Percentiles rank a stretch among this genome's conserved stretches.
Conservation (phyloP, 1,284 basidiomycete genomes). For the Trametes sp. region DNA sequence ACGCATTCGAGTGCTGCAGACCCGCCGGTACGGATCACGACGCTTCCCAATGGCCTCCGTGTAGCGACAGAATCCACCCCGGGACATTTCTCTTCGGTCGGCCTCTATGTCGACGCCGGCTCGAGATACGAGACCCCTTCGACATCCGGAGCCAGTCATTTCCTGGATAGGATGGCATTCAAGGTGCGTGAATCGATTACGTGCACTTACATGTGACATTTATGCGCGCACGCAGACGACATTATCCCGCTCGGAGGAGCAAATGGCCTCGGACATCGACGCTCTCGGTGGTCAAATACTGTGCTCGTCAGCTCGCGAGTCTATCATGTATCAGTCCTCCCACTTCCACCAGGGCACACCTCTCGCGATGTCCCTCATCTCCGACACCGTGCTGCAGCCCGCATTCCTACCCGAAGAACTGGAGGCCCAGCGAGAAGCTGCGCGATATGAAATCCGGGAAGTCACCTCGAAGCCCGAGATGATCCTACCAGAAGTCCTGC, state of each 20-base stretch:
- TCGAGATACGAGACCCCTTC: slow-evolving; percentile 87
- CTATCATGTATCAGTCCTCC: slow-evolving; percentile 98
- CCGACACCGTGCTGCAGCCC: slow-evolving; percentile 90
- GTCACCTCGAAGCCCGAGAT: slow-evolving; percentile 91
- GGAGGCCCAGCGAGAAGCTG: slow-evolving; percentile 85
- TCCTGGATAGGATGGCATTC: slow-evolving; percentile 95
- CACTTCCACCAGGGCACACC: slow-evolving; percentile 89
- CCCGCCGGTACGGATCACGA: slow-evolving; percentile 69
- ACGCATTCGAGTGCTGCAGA: slow-evolving; percentile 32
- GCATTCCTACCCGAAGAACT: slow-evolving; percentile 84
- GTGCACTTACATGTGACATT: not conserved
- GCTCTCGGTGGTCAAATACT: slow-evolving; percentile 92
- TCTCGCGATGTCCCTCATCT: slow-evolving; percentile 86
- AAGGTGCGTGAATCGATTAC: slow-evolving; percentile 66
- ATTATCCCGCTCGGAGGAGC: slow-evolving; percentile 62
- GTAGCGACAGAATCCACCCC: slow-evolving; percentile 93
- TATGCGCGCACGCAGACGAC: slow-evolving; percentile 57
- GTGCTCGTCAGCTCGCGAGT: slow-evolving; percentile 91
- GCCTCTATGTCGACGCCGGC: slow-evolving; percentile 94
- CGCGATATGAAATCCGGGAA: slow-evolving; percentile 93
- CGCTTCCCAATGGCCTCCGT: slow-evolving; percentile 90
- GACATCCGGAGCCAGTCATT: slow-evolving; percentile 88
- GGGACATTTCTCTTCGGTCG: slow-evolving; percentile 94
- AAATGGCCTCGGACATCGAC: slow-evolving; percentile 88
- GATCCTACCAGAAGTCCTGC: slow-evolving; percentile 93